Percentiles rank a stretch among this genome's conserved stretches.
These are phyloP conservation scores for Xylogone sp. DNA, from an alignment of 2,329 filamentous ascomycete genomes.

Conservation along the genomic window DNA sequence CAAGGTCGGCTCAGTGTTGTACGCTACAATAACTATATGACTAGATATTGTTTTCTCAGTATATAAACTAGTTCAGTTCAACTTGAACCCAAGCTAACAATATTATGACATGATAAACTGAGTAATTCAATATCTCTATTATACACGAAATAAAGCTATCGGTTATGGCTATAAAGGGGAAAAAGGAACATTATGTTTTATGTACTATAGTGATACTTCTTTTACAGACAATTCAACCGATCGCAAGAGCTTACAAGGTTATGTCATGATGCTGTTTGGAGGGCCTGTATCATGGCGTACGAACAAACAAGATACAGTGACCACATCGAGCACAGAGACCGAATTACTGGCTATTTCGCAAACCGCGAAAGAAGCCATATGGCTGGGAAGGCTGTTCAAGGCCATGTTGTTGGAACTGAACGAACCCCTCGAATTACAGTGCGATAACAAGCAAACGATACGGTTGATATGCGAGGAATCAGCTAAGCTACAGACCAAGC, in stretches of 20 bases:
- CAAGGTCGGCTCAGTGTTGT: constrained; percentile 7
- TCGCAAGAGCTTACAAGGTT: constrained; percentile 1
- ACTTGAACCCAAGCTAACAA: neutral
- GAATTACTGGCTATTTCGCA: constrained; percentile 2
- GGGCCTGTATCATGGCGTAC: constrained; percentile 1
- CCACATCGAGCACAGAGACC: constrained; percentile 4
- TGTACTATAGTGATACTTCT: neutral
- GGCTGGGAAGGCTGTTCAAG: neutral
- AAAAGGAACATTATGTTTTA: neutral
- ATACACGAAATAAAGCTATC: neutral
- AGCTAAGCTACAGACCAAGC: constrained; percentile 10
- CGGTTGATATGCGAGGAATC: constrained; percentile 7
- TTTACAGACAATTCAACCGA: neutral
- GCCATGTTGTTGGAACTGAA: neutral
- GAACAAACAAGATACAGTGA: constrained; percentile 2
- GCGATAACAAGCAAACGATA: neutral
- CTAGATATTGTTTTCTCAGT: constrained; percentile 7
- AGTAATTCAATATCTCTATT: neutral
- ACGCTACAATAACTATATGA: constrained; percentile 3
- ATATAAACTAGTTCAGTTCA: neutral
- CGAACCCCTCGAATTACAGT: constrained; percentile 12
- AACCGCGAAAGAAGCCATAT: neutral
- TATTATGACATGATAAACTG: neutral
- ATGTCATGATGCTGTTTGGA: neutral
- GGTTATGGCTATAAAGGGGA: neutral